phyloP scores from a whole-genome alignment of 1,284 basidiomycete species.

The Crepidotus sp. region DNA sequence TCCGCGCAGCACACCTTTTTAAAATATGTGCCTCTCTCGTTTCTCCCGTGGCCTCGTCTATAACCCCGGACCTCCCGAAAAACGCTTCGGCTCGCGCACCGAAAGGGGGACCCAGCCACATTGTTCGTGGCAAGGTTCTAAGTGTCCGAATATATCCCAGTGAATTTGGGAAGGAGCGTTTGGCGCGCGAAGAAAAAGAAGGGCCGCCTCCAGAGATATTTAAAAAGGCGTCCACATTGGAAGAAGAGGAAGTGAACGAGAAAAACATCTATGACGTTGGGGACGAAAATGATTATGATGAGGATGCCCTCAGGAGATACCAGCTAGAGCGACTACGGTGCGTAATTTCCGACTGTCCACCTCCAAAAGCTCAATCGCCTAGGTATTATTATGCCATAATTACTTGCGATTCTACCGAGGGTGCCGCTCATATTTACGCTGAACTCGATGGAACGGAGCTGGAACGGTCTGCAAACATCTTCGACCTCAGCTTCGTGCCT shows the following conservation, averaged over 20 bases:
- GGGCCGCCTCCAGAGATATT: conserved; percentile 90
- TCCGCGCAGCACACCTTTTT: conserved; percentile 85
- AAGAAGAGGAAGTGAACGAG: conserved; percentile 55
- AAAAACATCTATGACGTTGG: conserved; percentile 61
- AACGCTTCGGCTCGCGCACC: conserved; percentile 8
- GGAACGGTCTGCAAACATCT: conserved; percentile 93
- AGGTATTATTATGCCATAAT: conserved; percentile 97
- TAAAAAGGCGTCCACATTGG: conserved; percentile 35
- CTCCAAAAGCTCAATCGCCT: conserved; percentile 4
- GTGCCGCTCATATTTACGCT: conserved; percentile 75
- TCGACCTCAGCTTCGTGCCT: conserved; percentile 91
- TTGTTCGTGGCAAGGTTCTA: conserved; percentile 55
- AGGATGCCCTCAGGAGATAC: conserved; percentile 84
- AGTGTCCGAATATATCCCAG: conserved; percentile 85
- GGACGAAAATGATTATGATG: conserved; percentile 71
- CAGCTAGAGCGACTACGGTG: conserved; percentile 90
- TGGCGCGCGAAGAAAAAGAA: conserved; percentile 82
- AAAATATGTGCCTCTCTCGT: conserved; percentile 90
- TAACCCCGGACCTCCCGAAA: conserved; percentile 23
- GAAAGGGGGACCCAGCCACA: conserved; percentile 19
- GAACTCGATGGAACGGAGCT: conserved; percentile 95
- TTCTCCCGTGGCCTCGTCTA: conserved; percentile 42
- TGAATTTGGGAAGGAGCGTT: conserved; percentile 85
- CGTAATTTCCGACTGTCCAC: conserved; percentile 21
- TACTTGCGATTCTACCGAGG: conserved; percentile 74